Evolutionary conservation across 1,139 yeast species (phyloP).

Genomic region (Taphrina wiesneri): DNA sequence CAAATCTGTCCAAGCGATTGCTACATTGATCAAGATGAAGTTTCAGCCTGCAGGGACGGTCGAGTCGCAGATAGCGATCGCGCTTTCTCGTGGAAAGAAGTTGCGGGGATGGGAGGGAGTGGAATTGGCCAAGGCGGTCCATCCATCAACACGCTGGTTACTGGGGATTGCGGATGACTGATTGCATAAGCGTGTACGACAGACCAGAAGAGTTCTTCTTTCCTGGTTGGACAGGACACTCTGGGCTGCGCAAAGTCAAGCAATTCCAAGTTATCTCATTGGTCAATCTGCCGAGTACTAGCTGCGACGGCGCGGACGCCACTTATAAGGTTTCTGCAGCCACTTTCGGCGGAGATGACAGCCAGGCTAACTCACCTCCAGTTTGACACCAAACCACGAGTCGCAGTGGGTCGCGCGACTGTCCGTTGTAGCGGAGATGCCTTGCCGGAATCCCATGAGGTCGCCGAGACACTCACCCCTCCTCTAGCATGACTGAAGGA

Average conservation of each 20-base stretch:
- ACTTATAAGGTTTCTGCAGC: background rate
- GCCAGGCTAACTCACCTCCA: background rate
- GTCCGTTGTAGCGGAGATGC: background rate
- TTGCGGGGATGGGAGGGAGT: too few species aligned
- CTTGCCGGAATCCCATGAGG: background rate
- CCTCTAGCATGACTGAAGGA: background rate
- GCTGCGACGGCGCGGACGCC: background rate
- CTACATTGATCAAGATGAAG: too few species aligned
- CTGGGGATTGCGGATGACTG: background rate
- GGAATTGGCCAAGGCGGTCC: too few species aligned
- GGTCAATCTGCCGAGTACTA: background rate
- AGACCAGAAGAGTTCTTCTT: background rate
- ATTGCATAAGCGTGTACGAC: background rate
- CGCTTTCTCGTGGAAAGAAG: too few species aligned
- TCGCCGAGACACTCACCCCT: conserved; percentile 3
- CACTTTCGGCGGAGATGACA: background rate
- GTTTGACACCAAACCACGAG: background rate
- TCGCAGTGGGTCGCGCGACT: conserved; percentile 1
- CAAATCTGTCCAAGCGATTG: too few species aligned
- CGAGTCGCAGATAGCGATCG: too few species aligned
- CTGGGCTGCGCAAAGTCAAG: too few species aligned
- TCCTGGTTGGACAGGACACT: too few species aligned
- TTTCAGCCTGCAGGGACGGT: too few species aligned
- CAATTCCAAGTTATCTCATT: too few species aligned
- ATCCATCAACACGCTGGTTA: background rate